phyloP scores from a whole-genome alignment of 2,329 filamentous ascomycete species.

The Colletotrichum sp. region DNA sequence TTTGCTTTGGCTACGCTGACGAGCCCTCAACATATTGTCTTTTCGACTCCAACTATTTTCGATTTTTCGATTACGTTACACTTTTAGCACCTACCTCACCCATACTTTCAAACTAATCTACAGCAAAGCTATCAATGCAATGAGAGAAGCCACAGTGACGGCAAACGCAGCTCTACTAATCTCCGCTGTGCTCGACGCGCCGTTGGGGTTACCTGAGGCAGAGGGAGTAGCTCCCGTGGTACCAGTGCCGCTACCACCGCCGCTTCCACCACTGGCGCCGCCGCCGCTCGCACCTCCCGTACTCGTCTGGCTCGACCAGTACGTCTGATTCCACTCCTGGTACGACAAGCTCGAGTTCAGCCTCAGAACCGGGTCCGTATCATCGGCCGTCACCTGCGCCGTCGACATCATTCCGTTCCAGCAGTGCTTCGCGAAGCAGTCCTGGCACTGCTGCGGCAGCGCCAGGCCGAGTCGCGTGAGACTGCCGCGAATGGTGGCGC shows the following conservation, averaged over 20 bases:
- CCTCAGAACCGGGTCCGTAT: conserved; percentile 23
- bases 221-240: neutral
- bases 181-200: neutral
- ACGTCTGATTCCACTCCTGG: conserved; percentile 27
- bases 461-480: conserved; percentile 45
- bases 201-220: neutral
- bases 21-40: neutral
- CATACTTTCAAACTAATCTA: neutral
- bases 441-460: conserved; percentile 25
- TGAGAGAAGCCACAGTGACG: neutral
- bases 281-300: neutral
- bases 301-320: neutral
- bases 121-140: neutral
- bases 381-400: conserved; percentile 8
- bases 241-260: neutral
- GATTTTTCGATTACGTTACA: neutral
- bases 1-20: neutral
- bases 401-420: conserved; percentile 26
- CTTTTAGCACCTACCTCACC: neutral
- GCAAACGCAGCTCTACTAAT: neutral
- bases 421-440: conserved; percentile 30
- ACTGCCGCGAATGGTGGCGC: conserved; percentile 77
- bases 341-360: conserved; percentile 26
- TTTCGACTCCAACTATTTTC: neutral
- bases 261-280: neutral